Evolutionary conservation across 345 rosid species (phyloP).

Genomic region (Hirschfeldia incana): DNA sequence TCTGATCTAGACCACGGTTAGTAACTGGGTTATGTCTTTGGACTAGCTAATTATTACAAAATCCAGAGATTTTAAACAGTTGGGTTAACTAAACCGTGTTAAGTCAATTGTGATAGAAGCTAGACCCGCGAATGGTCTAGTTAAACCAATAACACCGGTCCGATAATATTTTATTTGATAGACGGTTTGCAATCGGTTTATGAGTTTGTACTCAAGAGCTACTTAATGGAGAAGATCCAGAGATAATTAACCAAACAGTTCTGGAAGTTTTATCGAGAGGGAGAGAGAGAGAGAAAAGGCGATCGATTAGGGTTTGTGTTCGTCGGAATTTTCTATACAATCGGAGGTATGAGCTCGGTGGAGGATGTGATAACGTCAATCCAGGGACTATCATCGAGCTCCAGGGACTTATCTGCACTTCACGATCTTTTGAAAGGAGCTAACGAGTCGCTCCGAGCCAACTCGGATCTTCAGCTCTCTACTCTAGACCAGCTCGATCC

Average conservation of each 20-base stretch:
- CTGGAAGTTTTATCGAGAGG: constrained; percentile 13
- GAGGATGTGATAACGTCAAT: constrained; percentile 61
- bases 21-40: constrained; percentile 2
- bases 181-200: constrained; percentile 21
- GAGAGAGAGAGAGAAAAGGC: constrained; percentile 23
- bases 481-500: constrained; percentile 72
- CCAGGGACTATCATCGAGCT: constrained; percentile 58
- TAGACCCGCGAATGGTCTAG: neutral
- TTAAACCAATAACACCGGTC: constrained; percentile 16
- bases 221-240: neutral
- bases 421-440: constrained; percentile 49
- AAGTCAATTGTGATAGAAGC: neutral
- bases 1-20: neutral
- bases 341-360: constrained; percentile 25
- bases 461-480: constrained; percentile 44
- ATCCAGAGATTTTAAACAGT: too few species aligned
- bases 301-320: constrained; percentile 37
- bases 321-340: neutral
- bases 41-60: neutral
- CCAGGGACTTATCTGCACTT: constrained; percentile 53
- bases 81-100: too few species aligned
- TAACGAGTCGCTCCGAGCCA: constrained; percentile 53
- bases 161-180: neutral
- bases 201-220: neutral
- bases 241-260: neutral